These are phyloP conservation scores for Pseudomassariella vexata DNA, from an alignment of 2,329 filamentous ascomycete species.

Conservation along the genomic window DNA sequence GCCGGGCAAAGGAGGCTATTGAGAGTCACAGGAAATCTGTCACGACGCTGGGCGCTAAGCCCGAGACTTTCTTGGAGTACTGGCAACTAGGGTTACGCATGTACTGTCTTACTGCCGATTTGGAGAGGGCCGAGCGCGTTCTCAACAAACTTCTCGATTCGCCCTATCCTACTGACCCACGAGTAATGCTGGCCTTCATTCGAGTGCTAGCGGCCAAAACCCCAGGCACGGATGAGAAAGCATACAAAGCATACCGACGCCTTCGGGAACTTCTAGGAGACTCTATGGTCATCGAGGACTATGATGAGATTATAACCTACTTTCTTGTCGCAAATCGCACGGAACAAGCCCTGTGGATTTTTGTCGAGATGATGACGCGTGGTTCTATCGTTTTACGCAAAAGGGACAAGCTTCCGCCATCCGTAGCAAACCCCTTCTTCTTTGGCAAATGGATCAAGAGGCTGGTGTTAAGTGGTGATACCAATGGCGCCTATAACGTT, in stretches of 20 bases:
- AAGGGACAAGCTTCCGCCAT: constrained; percentile 35
- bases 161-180: constrained; percentile 39
- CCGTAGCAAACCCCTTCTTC: constrained; percentile 69
- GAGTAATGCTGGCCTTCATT: constrained; percentile 64
- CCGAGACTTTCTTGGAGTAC: constrained; percentile 45
- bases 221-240: constrained; percentile 43
- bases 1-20: constrained; percentile 53
- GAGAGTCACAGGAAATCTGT: constrained; percentile 58
- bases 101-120: constrained; percentile 50
- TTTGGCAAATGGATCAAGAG: constrained; percentile 86
- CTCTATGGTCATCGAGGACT: constrained; percentile 65
- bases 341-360: constrained; percentile 66
- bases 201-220: constrained; percentile 52
- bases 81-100: constrained; percentile 64
- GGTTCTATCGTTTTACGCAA: constrained; percentile 44
- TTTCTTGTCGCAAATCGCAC: constrained; percentile 63
- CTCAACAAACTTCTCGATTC: constrained; percentile 46
- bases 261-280: constrained; percentile 56
- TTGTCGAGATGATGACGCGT: constrained; percentile 83
- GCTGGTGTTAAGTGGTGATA: constrained; percentile 65
- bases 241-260: constrained; percentile 62
- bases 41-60: constrained; percentile 41
- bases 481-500: constrained; percentile 67
- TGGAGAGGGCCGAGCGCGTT: constrained; percentile 53
- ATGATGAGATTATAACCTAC: constrained; percentile 65